These are phyloP conservation scores for Mangifera indica DNA, from an alignment of 345 rosid genomes.

Conservation along the genomic window DNA sequence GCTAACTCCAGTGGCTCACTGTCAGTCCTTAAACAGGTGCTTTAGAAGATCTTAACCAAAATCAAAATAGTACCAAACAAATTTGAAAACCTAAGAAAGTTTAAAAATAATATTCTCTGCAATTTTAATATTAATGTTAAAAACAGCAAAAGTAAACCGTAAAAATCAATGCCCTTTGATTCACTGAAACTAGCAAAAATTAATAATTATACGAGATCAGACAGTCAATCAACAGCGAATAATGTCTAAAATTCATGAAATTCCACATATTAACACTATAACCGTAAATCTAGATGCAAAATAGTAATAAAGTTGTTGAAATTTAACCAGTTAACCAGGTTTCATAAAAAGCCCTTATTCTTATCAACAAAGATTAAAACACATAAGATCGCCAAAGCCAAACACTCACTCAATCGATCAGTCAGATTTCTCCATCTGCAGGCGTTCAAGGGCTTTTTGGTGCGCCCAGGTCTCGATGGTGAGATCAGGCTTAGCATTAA, in stretches of 20 bases:
- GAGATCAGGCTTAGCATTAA: slow-evolving; percentile 97
- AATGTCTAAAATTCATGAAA: not conserved
- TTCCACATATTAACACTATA: not conserved
- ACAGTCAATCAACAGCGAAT: not conserved
- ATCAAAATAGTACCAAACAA: not conserved
- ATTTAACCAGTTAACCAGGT: not conserved
- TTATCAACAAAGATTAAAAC: slow-evolving; percentile 1
- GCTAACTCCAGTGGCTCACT: not conserved
- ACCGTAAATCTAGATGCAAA: not conserved
- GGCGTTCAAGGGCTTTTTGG: slow-evolving; percentile 88
- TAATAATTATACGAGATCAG: not conserved
- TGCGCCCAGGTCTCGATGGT: slow-evolving; percentile 99
- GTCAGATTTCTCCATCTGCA: slow-evolving; percentile 58
- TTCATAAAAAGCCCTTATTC: slow-evolving; percentile 17
- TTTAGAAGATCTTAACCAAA: not conserved
- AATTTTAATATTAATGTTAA: not conserved
- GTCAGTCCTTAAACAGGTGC: not conserved
- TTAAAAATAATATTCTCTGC: not conserved
- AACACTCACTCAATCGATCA: not conserved
- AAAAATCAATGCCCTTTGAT: not conserved
- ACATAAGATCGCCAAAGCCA: not conserved
- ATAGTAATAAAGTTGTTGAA: not conserved
- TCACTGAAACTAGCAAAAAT: not conserved
- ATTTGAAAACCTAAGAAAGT: not conserved
- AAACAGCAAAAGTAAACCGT: not conserved